Conservation (phyloP, 768 basidiomycete genomes). For the Pisolithus tinctorius region DNA sequence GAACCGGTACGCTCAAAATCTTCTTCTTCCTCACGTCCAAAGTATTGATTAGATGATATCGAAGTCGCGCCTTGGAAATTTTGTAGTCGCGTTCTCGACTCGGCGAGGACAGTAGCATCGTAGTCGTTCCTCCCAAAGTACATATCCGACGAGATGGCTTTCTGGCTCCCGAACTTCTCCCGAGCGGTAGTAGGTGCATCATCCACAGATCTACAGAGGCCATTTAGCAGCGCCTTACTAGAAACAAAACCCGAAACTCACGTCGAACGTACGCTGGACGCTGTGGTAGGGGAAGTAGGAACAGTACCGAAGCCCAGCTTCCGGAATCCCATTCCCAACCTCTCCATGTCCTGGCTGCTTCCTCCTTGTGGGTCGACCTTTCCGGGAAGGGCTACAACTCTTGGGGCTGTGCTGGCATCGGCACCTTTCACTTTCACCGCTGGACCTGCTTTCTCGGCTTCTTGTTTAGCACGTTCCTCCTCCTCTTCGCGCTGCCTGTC, state of each 20-base stretch:
- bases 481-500: conserved; percentile 80
- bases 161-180: conserved; percentile 87
- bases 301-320: conserved; percentile 82
- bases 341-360: conserved; percentile 44
- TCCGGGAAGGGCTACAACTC: conserved; percentile 18
- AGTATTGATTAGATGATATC: conserved; percentile 95
- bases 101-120: conserved; percentile 60
- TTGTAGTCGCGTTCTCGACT: conserved; percentile 78
- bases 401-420: conserved; percentile 18
- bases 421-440: conserved; percentile 25
- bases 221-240: neutral
- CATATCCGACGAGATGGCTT: conserved; percentile 97
- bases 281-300: conserved; percentile 52
- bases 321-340: conserved; percentile 66
- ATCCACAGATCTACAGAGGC: conserved; percentile 30
- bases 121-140: conserved; percentile 89
- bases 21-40: conserved; percentile 85
- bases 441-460: conserved; percentile 42
- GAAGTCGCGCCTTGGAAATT: conserved; percentile 87
- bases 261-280: conserved; percentile 40
- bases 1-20: conserved; percentile 33
- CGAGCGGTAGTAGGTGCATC: conserved; percentile 75
- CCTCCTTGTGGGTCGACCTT: conserved; percentile 32
- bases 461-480: conserved; percentile 65
- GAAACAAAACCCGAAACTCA: conserved; percentile 11